phyloP scores from a whole-genome alignment of 2,329 filamentous ascomycete species.

The Endothia cerciana region DNA sequence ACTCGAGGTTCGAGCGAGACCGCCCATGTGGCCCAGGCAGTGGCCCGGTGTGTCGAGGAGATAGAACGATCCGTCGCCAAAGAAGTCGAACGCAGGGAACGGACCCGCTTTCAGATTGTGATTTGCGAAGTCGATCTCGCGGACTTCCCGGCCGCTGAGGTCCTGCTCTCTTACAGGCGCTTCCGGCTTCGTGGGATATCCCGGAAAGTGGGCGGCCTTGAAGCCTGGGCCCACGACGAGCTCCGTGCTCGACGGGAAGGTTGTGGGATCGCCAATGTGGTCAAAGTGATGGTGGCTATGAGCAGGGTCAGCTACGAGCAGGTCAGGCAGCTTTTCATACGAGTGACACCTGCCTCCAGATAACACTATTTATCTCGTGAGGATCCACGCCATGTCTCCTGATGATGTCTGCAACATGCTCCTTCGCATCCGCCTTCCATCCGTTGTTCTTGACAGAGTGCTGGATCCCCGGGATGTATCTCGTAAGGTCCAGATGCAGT shows the following conservation, averaged over 20 bases:
- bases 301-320: conserved; percentile 3
- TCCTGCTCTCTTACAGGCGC: conserved; percentile 21
- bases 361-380: conserved; percentile 23
- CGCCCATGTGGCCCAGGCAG: conserved; percentile 31
- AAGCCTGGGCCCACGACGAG: conserved; percentile 35
- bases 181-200: conserved; percentile 31
- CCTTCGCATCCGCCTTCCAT: conserved; percentile 10
- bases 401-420: conserved; percentile 27
- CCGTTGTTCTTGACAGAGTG: conserved; percentile 6
- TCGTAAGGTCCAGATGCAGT: conserved; percentile 14
- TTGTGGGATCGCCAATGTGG: conserved; percentile 31
- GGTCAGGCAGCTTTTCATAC: too few species aligned
- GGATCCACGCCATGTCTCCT: conserved; percentile 20
- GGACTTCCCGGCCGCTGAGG: conserved; percentile 20
- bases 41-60: conserved; percentile 34
- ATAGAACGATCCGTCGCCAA: conserved; percentile 34
- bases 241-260: conserved; percentile 31
- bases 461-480: conserved; percentile 15
- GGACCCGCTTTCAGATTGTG: conserved; percentile 24
- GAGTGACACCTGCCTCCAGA: conserved; percentile 27
- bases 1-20: conserved; percentile 31
- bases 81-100: conserved; percentile 33
- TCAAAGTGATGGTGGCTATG: conserved; percentile 34
- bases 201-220: conserved; percentile 30
- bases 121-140: conserved; percentile 23